phyloP scores from a whole-genome alignment of 2,329 filamentous ascomycete genomes.

The Phaeosphaeriaceae sp. region DNA sequence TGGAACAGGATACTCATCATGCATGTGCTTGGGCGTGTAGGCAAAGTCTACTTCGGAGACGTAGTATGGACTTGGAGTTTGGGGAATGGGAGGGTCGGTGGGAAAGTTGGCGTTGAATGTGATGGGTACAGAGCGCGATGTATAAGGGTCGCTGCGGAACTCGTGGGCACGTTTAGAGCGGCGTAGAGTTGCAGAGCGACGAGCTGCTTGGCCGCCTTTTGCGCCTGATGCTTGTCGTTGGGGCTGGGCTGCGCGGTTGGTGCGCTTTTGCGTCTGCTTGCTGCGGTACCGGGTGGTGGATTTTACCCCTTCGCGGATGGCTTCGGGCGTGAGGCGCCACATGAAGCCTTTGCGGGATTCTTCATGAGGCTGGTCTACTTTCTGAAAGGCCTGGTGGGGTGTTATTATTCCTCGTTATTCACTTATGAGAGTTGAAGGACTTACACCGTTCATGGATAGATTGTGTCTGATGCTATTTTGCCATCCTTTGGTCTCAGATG shows the following conservation, averaged over 20 bases:
- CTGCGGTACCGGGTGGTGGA: constrained; percentile 73
- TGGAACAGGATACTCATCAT: not conserved
- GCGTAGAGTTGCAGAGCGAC: constrained; percentile 33
- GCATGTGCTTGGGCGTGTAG: constrained; percentile 2
- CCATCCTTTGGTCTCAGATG: constrained; percentile 71
- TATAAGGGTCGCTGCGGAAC: constrained; percentile 29
- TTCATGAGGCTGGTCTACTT: constrained; percentile 55
- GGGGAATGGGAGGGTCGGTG: constrained; percentile 12
- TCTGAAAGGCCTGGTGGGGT: constrained; percentile 59
- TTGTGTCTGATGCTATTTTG: constrained; percentile 97
- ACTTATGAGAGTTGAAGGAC: constrained; percentile 28
- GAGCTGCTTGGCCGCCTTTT: constrained; percentile 54
- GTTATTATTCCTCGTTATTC: constrained; percentile 15
- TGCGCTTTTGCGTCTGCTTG: constrained; percentile 55
- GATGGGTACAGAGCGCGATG: constrained; percentile 20
- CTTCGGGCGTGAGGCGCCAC: constrained; percentile 78
- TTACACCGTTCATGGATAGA: constrained; percentile 91
- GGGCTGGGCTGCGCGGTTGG: constrained; percentile 33
- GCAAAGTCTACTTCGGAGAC: constrained; percentile 27
- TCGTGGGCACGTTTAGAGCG: constrained; percentile 29
- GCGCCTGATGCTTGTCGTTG: constrained; percentile 55
- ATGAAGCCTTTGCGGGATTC: constrained; percentile 71
- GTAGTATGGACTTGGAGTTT: constrained; percentile 27
- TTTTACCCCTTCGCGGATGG: constrained; percentile 73
- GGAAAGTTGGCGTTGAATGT: constrained; percentile 17